Evolutionary conservation across 2,329 filamentous ascomycete species (phyloP).

Genomic region (Verticillium albo-atrum): DNA sequence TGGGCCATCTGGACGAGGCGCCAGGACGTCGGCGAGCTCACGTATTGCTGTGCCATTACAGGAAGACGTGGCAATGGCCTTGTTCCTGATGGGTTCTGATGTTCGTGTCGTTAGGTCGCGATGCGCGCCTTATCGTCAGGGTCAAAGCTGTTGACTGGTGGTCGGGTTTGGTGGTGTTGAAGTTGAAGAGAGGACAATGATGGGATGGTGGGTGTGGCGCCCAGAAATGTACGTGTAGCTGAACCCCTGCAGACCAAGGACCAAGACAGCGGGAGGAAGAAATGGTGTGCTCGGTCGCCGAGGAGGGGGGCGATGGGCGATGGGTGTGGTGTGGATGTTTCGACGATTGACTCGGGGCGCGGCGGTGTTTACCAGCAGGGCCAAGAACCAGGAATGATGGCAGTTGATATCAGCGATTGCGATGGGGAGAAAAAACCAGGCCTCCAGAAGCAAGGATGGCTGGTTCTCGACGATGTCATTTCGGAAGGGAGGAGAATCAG

Average conservation of each 20-base stretch:
- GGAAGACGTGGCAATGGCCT: not conserved
- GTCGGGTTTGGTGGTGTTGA: not conserved
- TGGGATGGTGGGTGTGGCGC: not conserved
- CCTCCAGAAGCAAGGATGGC: not conserved
- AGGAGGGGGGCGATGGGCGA: not conserved
- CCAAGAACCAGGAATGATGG: not conserved
- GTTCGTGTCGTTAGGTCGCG: not conserved
- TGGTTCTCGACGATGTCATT: not conserved
- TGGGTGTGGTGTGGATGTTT: not conserved
- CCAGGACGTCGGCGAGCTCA: conserved; percentile 40
- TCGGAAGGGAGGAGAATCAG: not conserved
- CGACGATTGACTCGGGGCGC: not conserved
- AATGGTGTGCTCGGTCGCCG: not conserved
- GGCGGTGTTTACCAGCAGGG: not conserved
- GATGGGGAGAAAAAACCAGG: not conserved
- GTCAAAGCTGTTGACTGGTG: not conserved
- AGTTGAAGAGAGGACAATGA: not conserved
- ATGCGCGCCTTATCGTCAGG: not conserved
- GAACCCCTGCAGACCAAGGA: not conserved
- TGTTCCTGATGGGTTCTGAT: not conserved
- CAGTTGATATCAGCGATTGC: not conserved
- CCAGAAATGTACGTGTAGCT: not conserved
- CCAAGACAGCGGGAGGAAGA: not conserved
- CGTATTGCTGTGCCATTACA: conserved; percentile 18
- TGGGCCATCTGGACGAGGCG: conserved; percentile 34